Percentiles rank a stretch among this genome's conserved stretches.
phyloP scores from a whole-genome alignment of 768 basidiomycete genomes.

The Mycena floridula region DNA sequence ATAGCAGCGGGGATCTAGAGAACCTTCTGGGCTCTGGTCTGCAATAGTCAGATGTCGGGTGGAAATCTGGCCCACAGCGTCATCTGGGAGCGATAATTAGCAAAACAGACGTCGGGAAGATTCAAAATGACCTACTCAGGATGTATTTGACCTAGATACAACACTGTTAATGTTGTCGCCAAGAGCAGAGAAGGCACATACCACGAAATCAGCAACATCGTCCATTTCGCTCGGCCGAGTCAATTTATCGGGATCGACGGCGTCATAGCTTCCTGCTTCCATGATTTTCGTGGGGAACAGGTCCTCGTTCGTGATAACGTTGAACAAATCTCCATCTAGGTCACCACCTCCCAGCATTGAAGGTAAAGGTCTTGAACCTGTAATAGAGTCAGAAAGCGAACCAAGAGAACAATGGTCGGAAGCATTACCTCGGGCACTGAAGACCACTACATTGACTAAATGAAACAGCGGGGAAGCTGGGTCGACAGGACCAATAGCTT shows the following conservation, averaged over 20 bases:
- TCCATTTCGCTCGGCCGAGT: slow-evolving; percentile 25
- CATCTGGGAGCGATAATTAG: slow-evolving; percentile 20
- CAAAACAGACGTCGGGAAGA: background rate
- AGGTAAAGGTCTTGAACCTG: slow-evolving; percentile 37
- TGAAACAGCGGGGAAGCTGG: slow-evolving; percentile 33
- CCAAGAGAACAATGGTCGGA: background rate
- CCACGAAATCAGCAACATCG: slow-evolving; percentile 43
- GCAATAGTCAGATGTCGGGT: slow-evolving; percentile 37
- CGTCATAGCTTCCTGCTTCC: slow-evolving; percentile 32
- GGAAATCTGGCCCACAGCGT: slow-evolving; percentile 35
- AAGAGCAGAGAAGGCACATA: too few species aligned
- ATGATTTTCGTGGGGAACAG: background rate
- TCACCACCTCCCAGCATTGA: slow-evolving; percentile 49
- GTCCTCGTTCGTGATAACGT: slow-evolving; percentile 13
- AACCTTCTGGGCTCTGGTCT: slow-evolving; percentile 31
- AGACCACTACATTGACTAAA: slow-evolving; percentile 42
- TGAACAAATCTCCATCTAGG: slow-evolving; percentile 39
- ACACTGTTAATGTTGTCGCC: too few species aligned
- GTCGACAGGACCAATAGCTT: too few species aligned
- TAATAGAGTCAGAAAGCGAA: slow-evolving; percentile 8
- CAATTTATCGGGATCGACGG: slow-evolving; percentile 28
- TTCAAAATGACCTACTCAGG: slow-evolving; percentile 8
- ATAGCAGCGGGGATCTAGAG: slow-evolving; percentile 29
- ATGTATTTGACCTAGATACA: slow-evolving; percentile 39
- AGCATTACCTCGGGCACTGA: slow-evolving; percentile 36